Conservation (phyloP, 2,329 filamentous ascomycete genomes). For the Cercospora zeae-maydis region DNA sequence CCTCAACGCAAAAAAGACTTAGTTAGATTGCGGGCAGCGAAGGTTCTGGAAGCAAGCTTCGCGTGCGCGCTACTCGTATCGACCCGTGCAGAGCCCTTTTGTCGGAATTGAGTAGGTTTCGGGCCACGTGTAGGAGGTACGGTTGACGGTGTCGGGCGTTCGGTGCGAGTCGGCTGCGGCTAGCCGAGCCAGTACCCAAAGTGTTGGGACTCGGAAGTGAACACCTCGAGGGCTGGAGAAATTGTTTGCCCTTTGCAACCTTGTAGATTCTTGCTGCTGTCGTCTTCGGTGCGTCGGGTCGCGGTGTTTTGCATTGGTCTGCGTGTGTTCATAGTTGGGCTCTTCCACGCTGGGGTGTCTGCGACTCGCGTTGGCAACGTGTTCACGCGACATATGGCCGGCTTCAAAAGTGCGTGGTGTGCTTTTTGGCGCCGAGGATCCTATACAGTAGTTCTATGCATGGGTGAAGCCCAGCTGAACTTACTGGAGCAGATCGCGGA, state of each 20-base stretch:
- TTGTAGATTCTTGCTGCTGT: not conserved
- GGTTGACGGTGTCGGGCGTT: not conserved
- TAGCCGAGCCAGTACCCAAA: slow-evolving; percentile 1
- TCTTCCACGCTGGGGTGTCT: not conserved
- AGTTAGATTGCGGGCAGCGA: too few relatives aligned
- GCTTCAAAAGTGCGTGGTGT: not conserved
- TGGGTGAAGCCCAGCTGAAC: not conserved
- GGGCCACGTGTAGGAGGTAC: slow-evolving; percentile 1
- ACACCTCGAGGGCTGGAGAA: not conserved
- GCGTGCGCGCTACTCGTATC: too few relatives aligned
- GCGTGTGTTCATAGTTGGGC: not conserved
- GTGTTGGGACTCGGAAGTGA: not conserved
- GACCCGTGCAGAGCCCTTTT: not conserved
- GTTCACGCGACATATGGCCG: not conserved
- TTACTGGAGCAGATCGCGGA: not conserved
- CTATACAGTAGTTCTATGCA: too few relatives aligned
- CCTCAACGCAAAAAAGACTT: too few relatives aligned
- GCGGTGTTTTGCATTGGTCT: not conserved
- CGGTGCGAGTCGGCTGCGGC: not conserved
- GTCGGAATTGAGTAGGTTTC: not conserved
- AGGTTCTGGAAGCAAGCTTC: not conserved
- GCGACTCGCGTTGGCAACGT: not conserved
- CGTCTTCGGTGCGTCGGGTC: not conserved
- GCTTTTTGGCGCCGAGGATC: not conserved
- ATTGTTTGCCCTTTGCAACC: not conserved